These are phyloP conservation scores for Yamadazyma dushanensis DNA, from an alignment of 1,139 yeast genomes.

Conservation along the genomic window DNA sequence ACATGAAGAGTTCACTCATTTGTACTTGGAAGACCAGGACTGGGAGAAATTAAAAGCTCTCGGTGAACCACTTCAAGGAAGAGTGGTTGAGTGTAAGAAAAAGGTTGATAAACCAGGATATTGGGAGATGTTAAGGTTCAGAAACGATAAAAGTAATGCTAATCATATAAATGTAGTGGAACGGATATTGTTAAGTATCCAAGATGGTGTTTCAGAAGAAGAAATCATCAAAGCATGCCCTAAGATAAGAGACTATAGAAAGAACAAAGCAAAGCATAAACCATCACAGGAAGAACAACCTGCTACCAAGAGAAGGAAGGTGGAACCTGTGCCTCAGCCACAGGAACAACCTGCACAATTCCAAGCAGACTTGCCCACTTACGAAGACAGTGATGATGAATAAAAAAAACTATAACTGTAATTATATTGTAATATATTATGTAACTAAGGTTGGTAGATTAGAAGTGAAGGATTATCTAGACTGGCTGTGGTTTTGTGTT, in stretches of 20 bases:
- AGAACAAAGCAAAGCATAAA: conserved; percentile 8
- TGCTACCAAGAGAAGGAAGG: conserved; percentile 9
- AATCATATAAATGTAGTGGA: conserved; percentile 80
- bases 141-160: conserved; percentile 90
- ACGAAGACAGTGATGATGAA: conserved; percentile 44
- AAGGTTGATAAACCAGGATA: conserved; percentile 51
- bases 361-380: conserved; percentile 37
- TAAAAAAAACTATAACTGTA: conserved; percentile 6
- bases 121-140: conserved; percentile 85
- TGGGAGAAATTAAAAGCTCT: conserved; percentile 76
- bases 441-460: too few relatives aligned
- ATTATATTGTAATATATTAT: conserved; percentile 3
- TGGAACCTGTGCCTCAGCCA: conserved; percentile 2
- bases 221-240: conserved; percentile 58
- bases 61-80: conserved; percentile 83
- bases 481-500: too few relatives aligned
- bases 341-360: conserved; percentile 11
- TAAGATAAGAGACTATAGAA: conserved; percentile 14
- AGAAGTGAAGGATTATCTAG: too few relatives aligned
- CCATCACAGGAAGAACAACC: conserved; percentile 11
- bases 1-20: conserved; percentile 66
- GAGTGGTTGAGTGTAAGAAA: conserved; percentile 80
- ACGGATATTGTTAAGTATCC: conserved; percentile 79
- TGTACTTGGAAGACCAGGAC: conserved; percentile 66
- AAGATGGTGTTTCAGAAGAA: conserved; percentile 80